These are phyloP conservation scores for Cyphellophora europaea DNA, from an alignment of 2,329 filamentous ascomycete genomes.

Conservation along the genomic window DNA sequence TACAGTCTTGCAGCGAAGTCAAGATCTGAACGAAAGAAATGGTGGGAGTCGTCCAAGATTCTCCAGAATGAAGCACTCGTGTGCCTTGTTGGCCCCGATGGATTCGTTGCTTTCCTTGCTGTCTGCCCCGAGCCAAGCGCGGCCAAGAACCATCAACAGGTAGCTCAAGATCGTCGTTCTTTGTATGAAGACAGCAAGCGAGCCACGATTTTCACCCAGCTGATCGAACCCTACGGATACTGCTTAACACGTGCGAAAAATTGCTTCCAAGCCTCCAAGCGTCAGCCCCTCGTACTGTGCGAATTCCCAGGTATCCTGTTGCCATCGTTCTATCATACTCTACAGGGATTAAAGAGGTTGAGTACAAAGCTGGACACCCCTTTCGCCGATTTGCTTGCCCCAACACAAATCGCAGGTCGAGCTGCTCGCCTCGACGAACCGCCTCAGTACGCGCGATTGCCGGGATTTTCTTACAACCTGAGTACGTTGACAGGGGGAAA, in stretches of 20 bases:
- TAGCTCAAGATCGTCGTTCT: neutral
- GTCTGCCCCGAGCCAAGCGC: neutral
- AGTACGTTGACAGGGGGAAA: slow-evolving; percentile 6
- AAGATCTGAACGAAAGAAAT: slow-evolving; percentile 2
- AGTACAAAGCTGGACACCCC: slow-evolving; percentile 18
- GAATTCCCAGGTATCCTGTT: slow-evolving; percentile 8
- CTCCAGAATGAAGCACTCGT: slow-evolving; percentile 6
- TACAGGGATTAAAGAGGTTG: slow-evolving; percentile 4
- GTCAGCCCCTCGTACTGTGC: neutral
- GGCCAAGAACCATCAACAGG: neutral
- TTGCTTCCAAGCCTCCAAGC: neutral
- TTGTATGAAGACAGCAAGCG: neutral
- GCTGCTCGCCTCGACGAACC: slow-evolving; percentile 22
- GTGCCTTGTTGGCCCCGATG: slow-evolving; percentile 5
- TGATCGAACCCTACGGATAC: neutral
- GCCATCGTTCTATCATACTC: slow-evolving; percentile 5
- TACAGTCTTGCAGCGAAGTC: slow-evolving; percentile 1
- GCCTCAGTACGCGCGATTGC: slow-evolving; percentile 42
- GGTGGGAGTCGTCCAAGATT: slow-evolving; percentile 10
- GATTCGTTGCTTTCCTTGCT: neutral
- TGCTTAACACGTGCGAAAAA: neutral
- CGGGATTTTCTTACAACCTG: slow-evolving; percentile 43
- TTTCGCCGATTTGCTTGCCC: slow-evolving; percentile 13
- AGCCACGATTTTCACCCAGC: neutral
- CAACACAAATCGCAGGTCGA: neutral